Conservation (phyloP, 148 eudicot species). For the Cornus florida region DNA sequence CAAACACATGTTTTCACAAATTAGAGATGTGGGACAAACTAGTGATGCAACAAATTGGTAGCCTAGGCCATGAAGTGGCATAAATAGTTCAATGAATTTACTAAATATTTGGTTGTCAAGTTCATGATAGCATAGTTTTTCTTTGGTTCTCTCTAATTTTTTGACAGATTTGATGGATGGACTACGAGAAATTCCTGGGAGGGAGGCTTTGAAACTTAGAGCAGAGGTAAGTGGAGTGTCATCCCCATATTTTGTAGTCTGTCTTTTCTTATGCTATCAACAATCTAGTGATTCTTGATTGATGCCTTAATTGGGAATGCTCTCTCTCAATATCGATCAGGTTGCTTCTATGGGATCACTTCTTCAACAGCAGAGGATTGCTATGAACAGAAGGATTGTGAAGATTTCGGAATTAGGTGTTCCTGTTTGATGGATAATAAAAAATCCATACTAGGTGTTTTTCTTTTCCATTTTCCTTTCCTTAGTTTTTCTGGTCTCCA, state of each 20-base stretch:
- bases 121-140: background rate
- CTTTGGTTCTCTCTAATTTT: background rate
- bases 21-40: background rate
- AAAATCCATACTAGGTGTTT: background rate
- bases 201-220: constrained; percentile 79
- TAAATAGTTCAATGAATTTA: background rate
- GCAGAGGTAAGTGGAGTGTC: constrained; percentile 56
- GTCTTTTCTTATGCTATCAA: background rate
- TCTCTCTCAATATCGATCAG: constrained; percentile 28
- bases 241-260: background rate
- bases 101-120: no score
- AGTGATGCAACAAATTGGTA: no score
- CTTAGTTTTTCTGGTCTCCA: background rate
- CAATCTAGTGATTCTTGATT: background rate
- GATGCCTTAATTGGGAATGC: background rate
- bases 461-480: background rate
- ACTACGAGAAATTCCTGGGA: constrained; percentile 80
- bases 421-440: constrained; percentile 39
- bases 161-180: constrained; percentile 69
- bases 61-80: background rate
- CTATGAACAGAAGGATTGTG: constrained; percentile 52
- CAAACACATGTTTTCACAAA: background rate
- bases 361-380: constrained; percentile 52
- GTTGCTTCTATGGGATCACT: constrained; percentile 81
- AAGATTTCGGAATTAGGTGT: constrained; percentile 81